Percentiles rank a stretch among this genome's conserved stretches.
These are phyloP conservation scores for Coemansia sp. DNA, from an alignment of 192 early-diverging fungal genomes.

Conservation along the genomic window DNA sequence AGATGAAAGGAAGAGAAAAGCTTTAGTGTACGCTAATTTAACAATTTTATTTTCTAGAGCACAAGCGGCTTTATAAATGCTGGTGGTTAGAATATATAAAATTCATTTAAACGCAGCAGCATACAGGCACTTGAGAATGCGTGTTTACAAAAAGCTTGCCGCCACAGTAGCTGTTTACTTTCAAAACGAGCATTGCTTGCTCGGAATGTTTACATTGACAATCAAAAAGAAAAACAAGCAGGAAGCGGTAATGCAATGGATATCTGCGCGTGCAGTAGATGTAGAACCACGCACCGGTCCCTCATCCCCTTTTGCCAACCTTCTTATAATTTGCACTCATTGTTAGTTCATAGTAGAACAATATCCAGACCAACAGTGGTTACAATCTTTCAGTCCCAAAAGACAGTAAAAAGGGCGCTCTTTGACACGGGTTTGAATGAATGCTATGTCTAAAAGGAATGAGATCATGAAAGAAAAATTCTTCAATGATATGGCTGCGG, in stretches of 20 bases:
- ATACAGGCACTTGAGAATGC: background rate
- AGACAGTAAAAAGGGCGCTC: background rate
- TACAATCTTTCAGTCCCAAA: background rate
- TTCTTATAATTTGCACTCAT: background rate
- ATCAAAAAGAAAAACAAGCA: constrained; percentile 10
- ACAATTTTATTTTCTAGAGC: background rate
- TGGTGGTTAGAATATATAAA: too few relatives aligned
- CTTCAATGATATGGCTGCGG: too few relatives aligned
- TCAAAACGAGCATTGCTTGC: background rate
- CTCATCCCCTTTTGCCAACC: background rate
- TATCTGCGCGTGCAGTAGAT: background rate
- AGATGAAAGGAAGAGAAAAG: background rate
- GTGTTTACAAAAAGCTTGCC: background rate
- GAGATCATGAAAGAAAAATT: background rate
- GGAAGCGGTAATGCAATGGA: background rate
- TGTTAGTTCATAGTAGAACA: background rate
- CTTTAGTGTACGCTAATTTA: background rate
- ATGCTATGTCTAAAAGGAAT: background rate
- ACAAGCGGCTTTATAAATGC: background rate
- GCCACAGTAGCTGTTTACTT: background rate
- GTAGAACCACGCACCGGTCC: background rate
- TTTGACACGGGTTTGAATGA: background rate
- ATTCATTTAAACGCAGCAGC: background rate
- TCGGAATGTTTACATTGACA: background rate
- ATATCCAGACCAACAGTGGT: background rate